Conservation (phyloP, 1,284 basidiomycete species). For the Microbotryum silenes-acaulis region DNA sequence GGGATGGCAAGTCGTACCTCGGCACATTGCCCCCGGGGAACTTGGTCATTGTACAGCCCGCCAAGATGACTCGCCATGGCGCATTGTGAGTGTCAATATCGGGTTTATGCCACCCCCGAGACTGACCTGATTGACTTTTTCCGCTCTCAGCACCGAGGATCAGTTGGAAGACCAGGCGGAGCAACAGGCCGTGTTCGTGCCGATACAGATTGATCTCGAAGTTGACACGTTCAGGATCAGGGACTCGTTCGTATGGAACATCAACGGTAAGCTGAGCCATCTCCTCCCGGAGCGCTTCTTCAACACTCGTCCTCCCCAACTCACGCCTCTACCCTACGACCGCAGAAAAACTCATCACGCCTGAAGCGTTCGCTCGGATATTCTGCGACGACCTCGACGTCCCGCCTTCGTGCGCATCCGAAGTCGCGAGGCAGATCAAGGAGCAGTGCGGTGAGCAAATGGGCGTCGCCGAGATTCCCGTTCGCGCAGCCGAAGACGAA, state of each 20-base stretch:
- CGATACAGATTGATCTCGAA: constrained; percentile 90
- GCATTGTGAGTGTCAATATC: constrained; percentile 52
- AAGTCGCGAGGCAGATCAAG: constrained; percentile 75
- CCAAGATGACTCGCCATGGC: constrained; percentile 56
- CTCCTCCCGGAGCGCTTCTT: neutral
- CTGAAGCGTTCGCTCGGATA: constrained; percentile 70
- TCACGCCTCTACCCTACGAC: neutral
- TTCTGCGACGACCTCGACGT: constrained; percentile 86
- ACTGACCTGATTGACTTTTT: neutral
- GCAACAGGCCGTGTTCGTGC: constrained; percentile 53
- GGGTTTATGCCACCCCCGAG: neutral
- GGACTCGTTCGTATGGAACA: constrained; percentile 95
- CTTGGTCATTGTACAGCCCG: constrained; percentile 59
- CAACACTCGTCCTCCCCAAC: too few species aligned
- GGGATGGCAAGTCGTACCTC: constrained; percentile 77
- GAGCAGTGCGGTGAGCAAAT: constrained; percentile 85
- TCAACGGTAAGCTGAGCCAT: constrained; percentile 51
- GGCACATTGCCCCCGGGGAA: constrained; percentile 74
- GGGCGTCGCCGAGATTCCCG: constrained; percentile 59
- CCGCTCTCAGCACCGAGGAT: constrained; percentile 52
- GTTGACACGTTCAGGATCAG: constrained; percentile 83
- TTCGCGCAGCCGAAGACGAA: constrained; percentile 28
- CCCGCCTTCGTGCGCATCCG: constrained; percentile 61
- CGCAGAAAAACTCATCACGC: constrained; percentile 58
- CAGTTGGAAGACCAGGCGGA: constrained; percentile 58